Base-by-base conservation (phyloP, 192 early-diverging fungal species). In the Rhizoclosmatium globosum region DNA sequence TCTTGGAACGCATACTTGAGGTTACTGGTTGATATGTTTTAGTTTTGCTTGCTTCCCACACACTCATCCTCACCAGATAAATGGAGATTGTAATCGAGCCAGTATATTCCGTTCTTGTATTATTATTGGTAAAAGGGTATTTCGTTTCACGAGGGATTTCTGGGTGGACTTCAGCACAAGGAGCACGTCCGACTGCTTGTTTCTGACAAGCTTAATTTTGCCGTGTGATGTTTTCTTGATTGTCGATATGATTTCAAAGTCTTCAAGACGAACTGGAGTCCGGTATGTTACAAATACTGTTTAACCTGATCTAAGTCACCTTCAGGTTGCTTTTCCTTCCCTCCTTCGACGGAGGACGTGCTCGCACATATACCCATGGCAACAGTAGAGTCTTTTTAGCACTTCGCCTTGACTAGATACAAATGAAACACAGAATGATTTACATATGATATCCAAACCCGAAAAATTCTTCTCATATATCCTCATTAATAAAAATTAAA, bases 41-140 rank as follows among this genome's bases (percentile, higher is more conserved):
- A 31, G 31, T 31, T n/a, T n/a, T 31, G 31, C 31, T 31, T 31
- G 31, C 0, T 31, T 31, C 31, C 31, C 31, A 31, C 31, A 31
- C 31, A 31, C 31, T 31, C 31, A 31, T 31, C 31, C 31, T 11
- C 31, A 79, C 78, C 78, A 93, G 44, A 99, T 89, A 68, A 97
- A 91, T 7, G 95, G 89, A 77, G 94, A 94, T 50, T 95, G 89
- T 38, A 96, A 89, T 58, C 93, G 89, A 75, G 96, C 95, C 2
- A 99, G 85, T 60, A 99, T 77, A 15, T 92, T 89, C 46, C 97
- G 92, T 83, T 99, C 97, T 48, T 94, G 92, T 31, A 99, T 88
- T 42, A 97, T 94, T 78, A 97, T 94, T 44, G 94, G 87, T 2
- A 96, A 88, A 0, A 94, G 91, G 64, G 90, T 86, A 13, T 17